A percentile compares a stretch with the other conserved stretches of the same genome.
These are phyloP conservation scores for Penicillium cosmopolitanum DNA, from an alignment of 495 filamentous ascomycete species.

Conservation along the genomic window DNA sequence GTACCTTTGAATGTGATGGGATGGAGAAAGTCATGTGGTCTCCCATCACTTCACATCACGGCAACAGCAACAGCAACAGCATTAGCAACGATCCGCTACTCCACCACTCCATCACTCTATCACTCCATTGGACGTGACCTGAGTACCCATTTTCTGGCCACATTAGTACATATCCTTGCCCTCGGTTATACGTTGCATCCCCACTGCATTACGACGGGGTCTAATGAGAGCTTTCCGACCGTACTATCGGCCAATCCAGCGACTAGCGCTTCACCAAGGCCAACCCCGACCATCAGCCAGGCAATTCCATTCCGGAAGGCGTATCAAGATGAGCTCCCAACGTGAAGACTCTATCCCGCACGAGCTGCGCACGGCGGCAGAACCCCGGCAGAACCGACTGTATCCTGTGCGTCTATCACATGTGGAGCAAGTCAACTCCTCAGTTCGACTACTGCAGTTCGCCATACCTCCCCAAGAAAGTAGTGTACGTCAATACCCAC, in stretches of 20 bases:
- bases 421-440: conserved; percentile 51
- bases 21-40: conserved; percentile 1
- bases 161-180: conserved; percentile 1
- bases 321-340: conserved; percentile 35
- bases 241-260: conserved; percentile 10
- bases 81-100: not conserved
- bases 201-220: not conserved
- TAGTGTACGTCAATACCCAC: conserved; percentile 20
- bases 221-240: conserved; percentile 4
- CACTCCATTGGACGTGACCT: not conserved
- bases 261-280: conserved; percentile 14
- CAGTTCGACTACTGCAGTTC: conserved; percentile 55
- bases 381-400: conserved; percentile 65
- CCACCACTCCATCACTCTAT: not conserved
- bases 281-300: not conserved
- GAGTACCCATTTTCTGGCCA: not conserved
- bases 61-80: not conserved
- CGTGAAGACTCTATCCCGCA: conserved; percentile 50
- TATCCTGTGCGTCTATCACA: conserved; percentile 52
- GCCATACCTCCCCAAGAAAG: conserved; percentile 32
- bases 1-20: not conserved
- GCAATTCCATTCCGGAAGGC: conserved; percentile 4
- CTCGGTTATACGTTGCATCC: conserved; percentile 1
- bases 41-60: conserved; percentile 2
- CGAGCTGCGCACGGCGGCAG: conserved; percentile 69